Evolutionary conservation across 306 rosid genomes (phyloP), one percentile per base, ranked within the genome.

Genomic region (Luffa aegyptiaca): DNA sequence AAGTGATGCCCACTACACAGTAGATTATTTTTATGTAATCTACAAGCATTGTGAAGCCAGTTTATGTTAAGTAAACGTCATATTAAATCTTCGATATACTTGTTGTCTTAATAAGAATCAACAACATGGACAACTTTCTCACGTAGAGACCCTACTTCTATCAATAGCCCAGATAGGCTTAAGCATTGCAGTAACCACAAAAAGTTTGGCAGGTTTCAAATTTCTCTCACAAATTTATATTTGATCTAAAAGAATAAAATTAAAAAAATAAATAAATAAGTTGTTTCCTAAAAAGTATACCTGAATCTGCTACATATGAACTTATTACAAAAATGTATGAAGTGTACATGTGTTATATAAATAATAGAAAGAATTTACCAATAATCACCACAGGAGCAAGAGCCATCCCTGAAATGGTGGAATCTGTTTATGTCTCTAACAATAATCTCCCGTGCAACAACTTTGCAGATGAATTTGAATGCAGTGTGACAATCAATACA

Each of bases 361-460:
- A 77, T 61, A 39, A 55, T n/a, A 57, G 41, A n/a, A 61, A 37
- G 35, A 14, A 13, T 37, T 93, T 85, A 94, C 98, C 98, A 90
- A 82, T 89, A 92, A 86, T 94, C 98, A 35, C 97, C 90, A 80
- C 97, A 94, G 62, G 98, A 94, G 85, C 97, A 92, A 42, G 90
- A 87, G 26, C 97, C 97, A 64, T 89, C 87, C 84, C 81, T 90
- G 79, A 94, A 94, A 87, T 92, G 97, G 83, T 90, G 98, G 87
- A 92, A 94, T 69, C 97, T 88, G 75, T 92, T 92, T 71, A 87
- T 64, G 81, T 94, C 97, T 90, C 98, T 89, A 74, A 90, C 82
- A 72, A 94, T 81, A 79, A 90, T 94, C 88, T 94, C 94, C 86
- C 98, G 84, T 6, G 90, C 86, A 58, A 78, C 92, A 31, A 90